Base-by-base conservation (phyloP, 345 rosid genomes). In the Eucalyptus dawsonii region DNA sequence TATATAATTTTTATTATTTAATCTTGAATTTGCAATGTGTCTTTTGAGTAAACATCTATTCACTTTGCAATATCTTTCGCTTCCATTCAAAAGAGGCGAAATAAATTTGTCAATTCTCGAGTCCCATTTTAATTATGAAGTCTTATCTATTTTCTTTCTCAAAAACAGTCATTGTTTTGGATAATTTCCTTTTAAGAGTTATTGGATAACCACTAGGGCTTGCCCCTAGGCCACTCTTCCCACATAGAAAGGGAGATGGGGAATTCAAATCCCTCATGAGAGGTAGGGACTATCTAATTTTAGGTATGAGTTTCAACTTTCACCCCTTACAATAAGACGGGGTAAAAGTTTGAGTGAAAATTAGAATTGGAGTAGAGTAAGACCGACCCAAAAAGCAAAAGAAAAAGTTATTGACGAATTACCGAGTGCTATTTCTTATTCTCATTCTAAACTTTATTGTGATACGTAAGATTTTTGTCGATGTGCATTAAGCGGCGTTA, bases 261-360 rank as follows among this genome's bases (percentile, higher is more conserved):
- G 11, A 53, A 53, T 53, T 53, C 11, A 25, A 53, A 53, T 53
- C 58, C 25, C 58, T 53, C 25, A 5, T 53, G 1, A 53, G 11
- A 53, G 25, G 11, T 53, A 53, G 2, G 58, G 58, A 53, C 25
- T 53, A 53, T 53, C 11, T 19, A 53, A 53, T 53, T 53, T 53
- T 53, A 53, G 11, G 5, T 53, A 53, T 19, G 25, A 8, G 58
- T 53, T 53, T 53, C 25, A 0, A 21, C 58, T 53, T 53, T 53
- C 58, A 53, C 9, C 0, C 5, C 0, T 53, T 53, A 53, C 2
- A 53, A 53, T 2, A 53, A 53, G 24, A 0, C 5, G 2, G 0
- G 11, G 0, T 4, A 53, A 53, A 53, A 3, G 1, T 53, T 5
- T 53, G 1, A 8, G 11, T 53, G 5, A 21, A 0, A 8, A 5